phyloP scores from a whole-genome alignment of 2,329 filamentous ascomycete species.

The Teratosphaeria pseudoeucalypti region DNA sequence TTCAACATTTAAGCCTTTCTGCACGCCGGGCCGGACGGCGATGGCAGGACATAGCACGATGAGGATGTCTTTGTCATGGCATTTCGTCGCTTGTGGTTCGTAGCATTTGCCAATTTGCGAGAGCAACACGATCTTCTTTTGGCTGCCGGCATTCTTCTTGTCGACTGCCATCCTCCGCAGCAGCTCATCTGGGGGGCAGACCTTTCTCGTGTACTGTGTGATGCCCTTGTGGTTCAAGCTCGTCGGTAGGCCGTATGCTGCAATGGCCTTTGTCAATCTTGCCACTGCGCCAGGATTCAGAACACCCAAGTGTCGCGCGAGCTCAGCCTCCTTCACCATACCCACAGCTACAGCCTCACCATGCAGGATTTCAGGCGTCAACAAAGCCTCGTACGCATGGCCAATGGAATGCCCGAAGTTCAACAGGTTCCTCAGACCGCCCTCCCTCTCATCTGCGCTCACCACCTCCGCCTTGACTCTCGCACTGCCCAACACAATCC shows the following conservation, averaged over 20 bases:
- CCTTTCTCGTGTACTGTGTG: slow-evolving; percentile 72
- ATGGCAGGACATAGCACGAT: slow-evolving; percentile 73
- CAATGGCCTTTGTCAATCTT: slow-evolving; percentile 80
- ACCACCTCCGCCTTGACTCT: slow-evolving; percentile 90
- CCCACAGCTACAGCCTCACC: slow-evolving; percentile 94
- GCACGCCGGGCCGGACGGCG: slow-evolving; percentile 61
- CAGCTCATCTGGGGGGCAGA: slow-evolving; percentile 75
- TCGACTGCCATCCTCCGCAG: slow-evolving; percentile 93
- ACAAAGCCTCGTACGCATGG: slow-evolving; percentile 88
- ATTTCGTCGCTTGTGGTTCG: slow-evolving; percentile 78
- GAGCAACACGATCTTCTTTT: slow-evolving; percentile 92
- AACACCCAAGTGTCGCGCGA: slow-evolving; percentile 79
- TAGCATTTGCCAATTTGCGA: slow-evolving; percentile 81
- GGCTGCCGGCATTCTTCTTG: slow-evolving; percentile 93
- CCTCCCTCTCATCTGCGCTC: slow-evolving; percentile 87
- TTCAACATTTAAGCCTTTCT: slow-evolving; percentile 53
- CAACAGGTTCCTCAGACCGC: slow-evolving; percentile 82
- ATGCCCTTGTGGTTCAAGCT: slow-evolving; percentile 76
- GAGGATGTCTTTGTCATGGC: slow-evolving; percentile 75
- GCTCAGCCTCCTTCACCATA: slow-evolving; percentile 95
- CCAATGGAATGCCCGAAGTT: slow-evolving; percentile 99
- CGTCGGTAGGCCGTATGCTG: slow-evolving; percentile 84
- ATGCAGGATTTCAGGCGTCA: slow-evolving; percentile 90
- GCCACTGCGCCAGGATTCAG: slow-evolving; percentile 80
- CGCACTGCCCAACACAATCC: slow-evolving; percentile 78